A percentile compares a stretch with the other conserved stretches of the same genome.
phyloP scores from a whole-genome alignment of 306 rosid genomes.

The Fagus crenata region DNA sequence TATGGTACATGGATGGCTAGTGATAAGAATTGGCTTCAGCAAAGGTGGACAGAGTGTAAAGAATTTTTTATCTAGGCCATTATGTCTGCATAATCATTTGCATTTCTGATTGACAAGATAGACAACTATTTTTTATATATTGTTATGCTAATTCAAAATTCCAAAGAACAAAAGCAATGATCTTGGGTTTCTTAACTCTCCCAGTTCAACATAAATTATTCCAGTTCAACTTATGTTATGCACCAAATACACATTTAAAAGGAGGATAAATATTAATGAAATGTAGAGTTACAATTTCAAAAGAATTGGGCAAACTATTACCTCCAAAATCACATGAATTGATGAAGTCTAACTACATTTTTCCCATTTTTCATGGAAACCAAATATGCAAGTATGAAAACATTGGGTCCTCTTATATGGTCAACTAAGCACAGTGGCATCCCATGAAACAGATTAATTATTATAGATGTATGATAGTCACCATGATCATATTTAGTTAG shows the following conservation, averaged over 20 bases:
- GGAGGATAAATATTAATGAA: background rate
- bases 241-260: background rate
- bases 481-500: too few species aligned
- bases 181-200: conserved; percentile 22
- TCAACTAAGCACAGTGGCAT: too few species aligned
- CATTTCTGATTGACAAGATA: background rate
- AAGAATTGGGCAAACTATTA: background rate
- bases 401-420: too few species aligned
- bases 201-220: conserved; percentile 6
- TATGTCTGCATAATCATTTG: background rate
- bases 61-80: background rate
- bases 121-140: background rate
- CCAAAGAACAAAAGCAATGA: background rate
- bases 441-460: too few species aligned
- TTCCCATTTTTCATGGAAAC: background rate
- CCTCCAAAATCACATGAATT: background rate
- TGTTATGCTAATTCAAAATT: too few species aligned
- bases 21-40: conserved; percentile 13
- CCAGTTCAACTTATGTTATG: background rate
- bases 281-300: background rate
- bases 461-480: too few species aligned
- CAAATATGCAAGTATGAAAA: background rate
- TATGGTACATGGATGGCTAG: background rate
- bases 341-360: background rate
- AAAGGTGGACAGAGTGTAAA: conserved; percentile 4